Evolutionary conservation across 192 early-diverging fungal genomes (phyloP), one percentile per base, ranked within the genome.

Genomic region (Gorgonomyces haynaldii): DNA sequence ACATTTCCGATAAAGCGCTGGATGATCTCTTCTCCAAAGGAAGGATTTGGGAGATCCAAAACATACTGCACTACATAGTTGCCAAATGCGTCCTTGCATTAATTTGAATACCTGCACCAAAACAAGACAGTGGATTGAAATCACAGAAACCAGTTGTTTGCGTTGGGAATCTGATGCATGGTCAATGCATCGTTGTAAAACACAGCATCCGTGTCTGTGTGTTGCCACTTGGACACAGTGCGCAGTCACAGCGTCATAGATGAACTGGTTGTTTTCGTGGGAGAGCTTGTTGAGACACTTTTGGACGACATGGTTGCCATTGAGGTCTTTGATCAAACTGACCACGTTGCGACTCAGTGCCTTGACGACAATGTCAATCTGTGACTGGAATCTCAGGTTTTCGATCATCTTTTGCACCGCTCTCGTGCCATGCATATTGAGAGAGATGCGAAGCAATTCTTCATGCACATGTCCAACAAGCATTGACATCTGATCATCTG

Each of bases 11-110:
- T 69, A 58, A 91, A 86, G 25, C 74, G 74, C 9, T 67, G 66
- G 49, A 88, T 79, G 29, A 91, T 56, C 4, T 72, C 57, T 56
- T 88, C 83, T 10, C 80, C 73, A 42, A 76, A 88, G 4, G 65
- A 68, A 9, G 60, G 52, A 28, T 87, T 74, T 3, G 69, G 70
- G 26, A 91, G 64, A 42, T 91, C 89, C 34, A 91, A 66, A 23
- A 91, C 83, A 37, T 91, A 91, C 65, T 91, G 89, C 32, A 91
- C 85, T 9, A 91, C 89, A 49, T 91, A 91, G 72, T 91, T 91
- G 13, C 86, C 89, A 64, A 84, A 91, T 21, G 84, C 84, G 54
- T 91, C 89, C 61, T 91, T 79, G 23, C 4, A 22, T 50, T 13
- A 26, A 24, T 20, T 12, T 24, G 6, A 13, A 10, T 31, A 52